Evolutionary conservation across 2,329 filamentous ascomycete genomes (phyloP).

Genomic region (Beauveria caledonica): DNA sequence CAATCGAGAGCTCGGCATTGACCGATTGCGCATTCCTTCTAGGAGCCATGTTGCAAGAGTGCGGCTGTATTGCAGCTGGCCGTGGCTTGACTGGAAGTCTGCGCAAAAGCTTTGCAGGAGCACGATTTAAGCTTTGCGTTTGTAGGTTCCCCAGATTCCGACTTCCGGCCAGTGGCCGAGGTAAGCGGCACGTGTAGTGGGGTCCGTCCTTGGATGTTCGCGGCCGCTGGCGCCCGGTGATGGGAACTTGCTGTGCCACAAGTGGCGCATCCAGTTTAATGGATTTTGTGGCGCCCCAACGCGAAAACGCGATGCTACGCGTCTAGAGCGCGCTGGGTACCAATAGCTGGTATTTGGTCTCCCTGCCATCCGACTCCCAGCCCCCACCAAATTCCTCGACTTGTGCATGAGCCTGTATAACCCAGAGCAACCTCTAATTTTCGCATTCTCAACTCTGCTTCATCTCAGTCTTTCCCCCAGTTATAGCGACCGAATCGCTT

Average conservation of each 20-base stretch:
- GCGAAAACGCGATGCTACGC: slow-evolving; percentile 29
- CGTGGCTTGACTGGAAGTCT: neutral
- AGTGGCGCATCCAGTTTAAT: slow-evolving; percentile 18
- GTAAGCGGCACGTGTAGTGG: slow-evolving; percentile 28
- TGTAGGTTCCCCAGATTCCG: slow-evolving; percentile 6
- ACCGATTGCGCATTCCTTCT: slow-evolving; percentile 53
- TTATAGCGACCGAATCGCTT: slow-evolving; percentile 6
- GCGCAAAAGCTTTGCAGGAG: neutral
- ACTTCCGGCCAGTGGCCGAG: slow-evolving; percentile 22
- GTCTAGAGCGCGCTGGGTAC: slow-evolving; percentile 14
- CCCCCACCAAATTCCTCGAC: slow-evolving; percentile 14
- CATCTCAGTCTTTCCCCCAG: neutral
- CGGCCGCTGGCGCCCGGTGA: neutral
- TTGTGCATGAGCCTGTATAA: slow-evolving; percentile 4
- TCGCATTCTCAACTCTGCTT: neutral
- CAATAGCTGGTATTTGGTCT: slow-evolving; percentile 20
- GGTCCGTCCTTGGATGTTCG: neutral
- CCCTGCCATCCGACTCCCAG: slow-evolving; percentile 18
- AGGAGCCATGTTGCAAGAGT: slow-evolving; percentile 32
- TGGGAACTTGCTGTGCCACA: slow-evolving; percentile 10
- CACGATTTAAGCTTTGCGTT: neutral
- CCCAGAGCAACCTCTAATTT: neutral
- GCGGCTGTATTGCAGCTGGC: slow-evolving; percentile 5
- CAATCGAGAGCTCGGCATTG: slow-evolving; percentile 74
- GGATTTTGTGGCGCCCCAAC: slow-evolving; percentile 20